Conservation (phyloP, 768 basidiomycete genomes). For the Panellus pusillus region DNA sequence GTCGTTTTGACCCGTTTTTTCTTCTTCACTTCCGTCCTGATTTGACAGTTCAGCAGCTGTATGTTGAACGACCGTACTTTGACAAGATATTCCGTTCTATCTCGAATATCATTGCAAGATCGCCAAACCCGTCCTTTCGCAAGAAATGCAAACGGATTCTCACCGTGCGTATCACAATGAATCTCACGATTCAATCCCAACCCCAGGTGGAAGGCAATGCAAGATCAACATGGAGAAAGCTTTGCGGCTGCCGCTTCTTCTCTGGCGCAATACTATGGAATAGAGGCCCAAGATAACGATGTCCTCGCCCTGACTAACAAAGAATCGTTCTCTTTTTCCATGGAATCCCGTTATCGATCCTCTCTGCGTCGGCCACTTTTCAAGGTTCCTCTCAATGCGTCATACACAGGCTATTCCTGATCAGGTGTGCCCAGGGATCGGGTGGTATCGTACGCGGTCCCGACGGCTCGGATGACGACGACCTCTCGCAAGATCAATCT, state of each 20-base stretch:
- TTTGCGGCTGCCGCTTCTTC: slow-evolving; percentile 27
- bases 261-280: slow-evolving; percentile 27
- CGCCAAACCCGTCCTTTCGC: slow-evolving; percentile 47
- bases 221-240: slow-evolving; percentile 28
- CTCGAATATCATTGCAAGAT: slow-evolving; percentile 50
- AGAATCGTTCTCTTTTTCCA: slow-evolving; percentile 37
- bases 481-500: slow-evolving; percentile 22
- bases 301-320: slow-evolving; percentile 30
- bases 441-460: neutral
- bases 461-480: slow-evolving; percentile 22
- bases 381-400: slow-evolving; percentile 39
- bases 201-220: slow-evolving; percentile 27
- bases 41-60: slow-evolving; percentile 49
- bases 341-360: slow-evolving; percentile 45
- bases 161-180: slow-evolving; percentile 38
- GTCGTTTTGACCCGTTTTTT: slow-evolving; percentile 35
- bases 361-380: slow-evolving; percentile 43
- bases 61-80: slow-evolving; percentile 51
- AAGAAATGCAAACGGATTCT: slow-evolving; percentile 43
- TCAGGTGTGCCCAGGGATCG: slow-evolving; percentile 14
- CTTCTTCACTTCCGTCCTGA: slow-evolving; percentile 1
- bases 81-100: slow-evolving; percentile 52
- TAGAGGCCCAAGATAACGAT: slow-evolving; percentile 14
- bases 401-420: slow-evolving; percentile 15
- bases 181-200: neutral